Conservation (phyloP, 2,329 filamentous ascomycete genomes). For the Scytalidium lignicola region DNA sequence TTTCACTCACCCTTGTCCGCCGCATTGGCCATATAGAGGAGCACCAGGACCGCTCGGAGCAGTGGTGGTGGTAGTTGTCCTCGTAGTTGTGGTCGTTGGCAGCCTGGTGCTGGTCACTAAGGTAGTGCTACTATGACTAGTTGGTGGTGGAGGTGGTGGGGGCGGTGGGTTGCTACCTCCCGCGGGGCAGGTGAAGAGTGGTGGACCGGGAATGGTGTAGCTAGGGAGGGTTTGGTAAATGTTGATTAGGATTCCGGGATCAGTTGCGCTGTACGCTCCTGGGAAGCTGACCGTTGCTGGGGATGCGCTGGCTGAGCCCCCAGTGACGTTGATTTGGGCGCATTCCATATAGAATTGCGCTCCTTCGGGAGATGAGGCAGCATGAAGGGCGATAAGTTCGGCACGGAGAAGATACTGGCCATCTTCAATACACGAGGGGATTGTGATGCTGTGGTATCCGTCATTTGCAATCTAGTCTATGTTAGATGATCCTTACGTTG, state of each 20-base stretch:
- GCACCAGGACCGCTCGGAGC: neutral
- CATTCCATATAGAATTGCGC: slow-evolving; percentile 50
- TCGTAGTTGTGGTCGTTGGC: neutral
- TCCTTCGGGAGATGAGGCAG: slow-evolving; percentile 29
- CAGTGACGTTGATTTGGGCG: slow-evolving; percentile 41
- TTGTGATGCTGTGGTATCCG: slow-evolving; percentile 43
- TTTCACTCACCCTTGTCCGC: neutral
- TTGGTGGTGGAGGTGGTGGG: neutral
- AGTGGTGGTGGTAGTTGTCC: neutral
- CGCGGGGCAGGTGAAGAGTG: slow-evolving; percentile 22
- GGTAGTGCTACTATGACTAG: neutral
- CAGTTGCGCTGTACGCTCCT: slow-evolving; percentile 27
- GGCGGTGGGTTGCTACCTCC: neutral
- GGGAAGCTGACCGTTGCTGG: slow-evolving; percentile 20
- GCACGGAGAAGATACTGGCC: slow-evolving; percentile 57
- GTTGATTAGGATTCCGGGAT: slow-evolving; percentile 43
- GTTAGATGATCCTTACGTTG: neutral
- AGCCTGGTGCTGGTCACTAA: neutral
- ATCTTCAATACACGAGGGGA: slow-evolving; percentile 45
- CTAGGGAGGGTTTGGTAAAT: slow-evolving; percentile 32
- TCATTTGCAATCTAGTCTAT: slow-evolving; percentile 34
- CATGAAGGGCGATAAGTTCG: slow-evolving; percentile 57
- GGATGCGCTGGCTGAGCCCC: slow-evolving; percentile 24
- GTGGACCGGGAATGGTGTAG: slow-evolving; percentile 35
- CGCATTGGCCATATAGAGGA: neutral